Percentiles rank a stretch among this genome's conserved stretches.
phyloP scores from a whole-genome alignment of 164 flowering plant species.

The Santalum album region DNA sequence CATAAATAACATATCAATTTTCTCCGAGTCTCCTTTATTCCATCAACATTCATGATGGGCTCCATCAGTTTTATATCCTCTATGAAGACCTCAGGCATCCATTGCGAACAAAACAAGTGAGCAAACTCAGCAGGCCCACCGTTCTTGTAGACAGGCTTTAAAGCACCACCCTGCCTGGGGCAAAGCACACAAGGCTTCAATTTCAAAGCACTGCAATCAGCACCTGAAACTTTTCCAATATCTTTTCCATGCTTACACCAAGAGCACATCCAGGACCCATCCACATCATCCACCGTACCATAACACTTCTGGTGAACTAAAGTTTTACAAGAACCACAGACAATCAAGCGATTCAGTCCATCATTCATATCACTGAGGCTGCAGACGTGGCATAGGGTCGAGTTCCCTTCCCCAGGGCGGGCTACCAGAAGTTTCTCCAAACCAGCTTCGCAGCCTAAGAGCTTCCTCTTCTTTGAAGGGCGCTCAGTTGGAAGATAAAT shows the following conservation, averaged over 20 bases:
- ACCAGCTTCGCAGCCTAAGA: slow-evolving; percentile 65
- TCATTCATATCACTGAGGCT: slow-evolving; percentile 35
- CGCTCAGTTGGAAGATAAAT: slow-evolving; percentile 57
- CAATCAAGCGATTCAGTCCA: slow-evolving; percentile 33
- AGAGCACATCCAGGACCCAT: slow-evolving; percentile 65
- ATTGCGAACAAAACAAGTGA: slow-evolving; percentile 79
- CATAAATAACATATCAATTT: slow-evolving; percentile 69
- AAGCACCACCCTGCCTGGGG: slow-evolving; percentile 74
- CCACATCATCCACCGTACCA: slow-evolving; percentile 51
- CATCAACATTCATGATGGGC: slow-evolving; percentile 67
- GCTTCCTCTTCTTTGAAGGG: slow-evolving; percentile 81
- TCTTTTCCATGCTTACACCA: slow-evolving; percentile 55
- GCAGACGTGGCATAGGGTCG: slow-evolving; percentile 60
- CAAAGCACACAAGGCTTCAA: slow-evolving; percentile 65
- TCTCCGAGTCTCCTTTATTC: slow-evolving; percentile 52
- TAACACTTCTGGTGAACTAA: slow-evolving; percentile 83
- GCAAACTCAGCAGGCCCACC: slow-evolving; percentile 40
- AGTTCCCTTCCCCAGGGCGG: slow-evolving; percentile 36
- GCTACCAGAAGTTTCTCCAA: slow-evolving; percentile 52
- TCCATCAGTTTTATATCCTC: slow-evolving; percentile 63
- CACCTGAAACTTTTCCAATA: slow-evolving; percentile 6
- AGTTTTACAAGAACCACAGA: slow-evolving; percentile 62
- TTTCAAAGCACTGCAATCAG: slow-evolving; percentile 5
- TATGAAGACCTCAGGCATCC: slow-evolving; percentile 87
- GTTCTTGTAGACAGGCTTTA: slow-evolving; percentile 46